Conservation (phyloP, 768 basidiomycete species). For the Lactarius evosmus region DNA sequence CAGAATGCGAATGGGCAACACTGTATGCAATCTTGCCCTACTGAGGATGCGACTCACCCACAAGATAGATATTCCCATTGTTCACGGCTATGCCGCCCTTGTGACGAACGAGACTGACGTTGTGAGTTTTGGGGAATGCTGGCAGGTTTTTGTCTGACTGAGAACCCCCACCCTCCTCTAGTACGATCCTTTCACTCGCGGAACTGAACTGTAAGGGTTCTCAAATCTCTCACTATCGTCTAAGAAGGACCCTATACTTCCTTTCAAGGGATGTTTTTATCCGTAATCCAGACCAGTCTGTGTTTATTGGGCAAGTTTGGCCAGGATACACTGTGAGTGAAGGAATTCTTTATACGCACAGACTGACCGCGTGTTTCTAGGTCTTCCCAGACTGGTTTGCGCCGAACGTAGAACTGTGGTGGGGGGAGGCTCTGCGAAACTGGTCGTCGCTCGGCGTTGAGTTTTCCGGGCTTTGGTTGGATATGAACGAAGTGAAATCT, state of each 20-base stretch:
- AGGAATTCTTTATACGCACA: background rate
- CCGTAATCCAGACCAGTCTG: conserved; percentile 69
- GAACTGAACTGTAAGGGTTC: conserved; percentile 50
- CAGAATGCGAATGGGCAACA: conserved; percentile 48
- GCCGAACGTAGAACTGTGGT: conserved; percentile 50
- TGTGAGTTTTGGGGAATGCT: conserved; percentile 39
- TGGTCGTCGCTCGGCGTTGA: conserved; percentile 53
- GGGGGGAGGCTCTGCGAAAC: conserved; percentile 58
- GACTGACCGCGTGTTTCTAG: conserved; percentile 31
- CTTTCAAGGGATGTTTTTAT: conserved; percentile 58
- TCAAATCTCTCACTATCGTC: background rate
- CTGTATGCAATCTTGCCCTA: conserved; percentile 33
- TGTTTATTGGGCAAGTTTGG: conserved; percentile 76
- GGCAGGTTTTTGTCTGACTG: background rate
- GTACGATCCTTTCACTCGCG: conserved; percentile 67
- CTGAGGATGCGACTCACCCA: background rate
- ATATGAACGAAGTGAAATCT: conserved; percentile 66
- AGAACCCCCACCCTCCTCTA: conserved; percentile 28
- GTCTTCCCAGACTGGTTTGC: conserved; percentile 64
- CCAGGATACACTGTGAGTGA: conserved; percentile 62
- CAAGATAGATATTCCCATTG: conserved; percentile 59
- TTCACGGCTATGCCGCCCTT: conserved; percentile 60
- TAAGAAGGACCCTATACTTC: conserved; percentile 3
- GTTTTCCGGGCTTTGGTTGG: conserved; percentile 66
- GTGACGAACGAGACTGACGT: conserved; percentile 58